phyloP scores from a whole-genome alignment of 345 rosid genomes.

The Ceriops zippeliana region DNA sequence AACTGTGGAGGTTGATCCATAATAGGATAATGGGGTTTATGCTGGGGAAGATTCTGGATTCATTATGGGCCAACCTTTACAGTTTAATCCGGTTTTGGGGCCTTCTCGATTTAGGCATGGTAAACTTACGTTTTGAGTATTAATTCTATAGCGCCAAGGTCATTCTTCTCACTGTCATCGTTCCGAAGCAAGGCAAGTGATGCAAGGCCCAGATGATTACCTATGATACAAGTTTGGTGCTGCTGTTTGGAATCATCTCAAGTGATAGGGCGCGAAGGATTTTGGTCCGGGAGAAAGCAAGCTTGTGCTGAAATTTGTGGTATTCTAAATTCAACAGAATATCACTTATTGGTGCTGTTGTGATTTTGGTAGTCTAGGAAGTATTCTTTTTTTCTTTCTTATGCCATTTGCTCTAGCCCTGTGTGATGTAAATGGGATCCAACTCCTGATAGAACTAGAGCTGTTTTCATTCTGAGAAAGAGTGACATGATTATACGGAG shows the following conservation, averaged over 20 bases:
- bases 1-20: no score
- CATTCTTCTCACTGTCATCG: conserved; percentile 91
- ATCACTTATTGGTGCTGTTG: conserved; percentile 35
- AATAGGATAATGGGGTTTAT: no score
- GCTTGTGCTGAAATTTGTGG: conserved; percentile 35
- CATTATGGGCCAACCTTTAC: background rate
- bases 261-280: conserved; percentile 38
- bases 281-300: conserved; percentile 24
- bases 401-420: conserved; percentile 19
- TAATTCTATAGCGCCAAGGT: conserved; percentile 69
- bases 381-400: conserved; percentile 33
- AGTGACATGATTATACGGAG: conserved; percentile 36
- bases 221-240: conserved; percentile 12
- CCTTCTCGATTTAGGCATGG: background rate
- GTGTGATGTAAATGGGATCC: conserved; percentile 35
- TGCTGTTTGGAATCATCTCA: conserved; percentile 31
- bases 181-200: conserved; percentile 95
- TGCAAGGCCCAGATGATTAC: conserved; percentile 45
- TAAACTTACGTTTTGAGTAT: conserved; percentile 4
- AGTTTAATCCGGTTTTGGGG: background rate
- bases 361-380: conserved; percentile 54
- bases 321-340: conserved; percentile 34
- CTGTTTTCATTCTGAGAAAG: conserved; percentile 22
- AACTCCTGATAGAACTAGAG: conserved; percentile 29
- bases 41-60: no score